Conservation (phyloP, 352 stramenopile species). For the Pythium volutum region DNA sequence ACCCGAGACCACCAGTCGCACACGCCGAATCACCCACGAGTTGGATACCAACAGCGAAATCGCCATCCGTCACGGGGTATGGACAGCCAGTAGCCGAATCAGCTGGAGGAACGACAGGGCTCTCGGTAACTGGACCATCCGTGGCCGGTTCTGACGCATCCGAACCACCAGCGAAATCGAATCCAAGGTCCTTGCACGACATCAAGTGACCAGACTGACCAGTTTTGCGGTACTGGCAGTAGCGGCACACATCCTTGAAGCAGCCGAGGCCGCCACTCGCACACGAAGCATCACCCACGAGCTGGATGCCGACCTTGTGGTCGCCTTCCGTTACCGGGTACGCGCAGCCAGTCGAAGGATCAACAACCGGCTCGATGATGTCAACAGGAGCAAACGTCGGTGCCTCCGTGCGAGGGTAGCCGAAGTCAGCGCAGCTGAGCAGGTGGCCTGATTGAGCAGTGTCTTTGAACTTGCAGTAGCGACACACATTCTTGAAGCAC, state of each 20-base stretch:
- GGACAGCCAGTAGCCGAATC: constrained; percentile 1
- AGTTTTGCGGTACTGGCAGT: constrained; percentile 28
- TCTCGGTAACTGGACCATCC: not conserved
- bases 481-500: constrained; percentile 23
- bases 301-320: constrained; percentile 9
- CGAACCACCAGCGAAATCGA: constrained; percentile 1
- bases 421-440: constrained; percentile 6
- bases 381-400: constrained; percentile 6
- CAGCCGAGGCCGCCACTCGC: constrained; percentile 21
- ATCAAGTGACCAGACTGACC: constrained; percentile 21
- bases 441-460: constrained; percentile 16
- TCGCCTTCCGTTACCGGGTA: constrained; percentile 26
- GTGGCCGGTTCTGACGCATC: not conserved
- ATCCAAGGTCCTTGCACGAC: constrained; percentile 13
- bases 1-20: constrained; percentile 21
- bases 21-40: constrained; percentile 28
- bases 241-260: constrained; percentile 35
- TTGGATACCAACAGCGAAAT: constrained; percentile 13
- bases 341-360: constrained; percentile 2
- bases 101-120: not conserved
- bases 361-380: not conserved
- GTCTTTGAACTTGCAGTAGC: constrained; percentile 29
- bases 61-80: constrained; percentile 25
- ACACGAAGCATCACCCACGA: constrained; percentile 29
- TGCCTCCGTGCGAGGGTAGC: not conserved